phyloP scores from a whole-genome alignment of 495 filamentous ascomycete species.

The Penicillium cinerascens region DNA sequence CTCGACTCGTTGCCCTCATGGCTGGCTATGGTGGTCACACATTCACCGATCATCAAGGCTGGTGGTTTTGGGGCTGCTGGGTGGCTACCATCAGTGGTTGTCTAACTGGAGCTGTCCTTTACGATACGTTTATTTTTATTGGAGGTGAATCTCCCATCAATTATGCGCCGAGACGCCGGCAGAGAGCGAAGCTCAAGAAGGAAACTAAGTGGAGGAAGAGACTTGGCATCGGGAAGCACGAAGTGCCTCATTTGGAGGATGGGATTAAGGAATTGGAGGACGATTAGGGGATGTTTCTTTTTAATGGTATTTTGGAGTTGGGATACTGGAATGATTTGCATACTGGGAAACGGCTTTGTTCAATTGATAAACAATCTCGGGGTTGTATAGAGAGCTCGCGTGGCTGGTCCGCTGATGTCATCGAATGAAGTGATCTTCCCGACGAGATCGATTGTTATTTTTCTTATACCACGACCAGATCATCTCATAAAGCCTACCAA shows the following conservation, averaged over 20 bases:
- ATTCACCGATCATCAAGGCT: slow-evolving; percentile 9
- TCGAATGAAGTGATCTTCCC: background rate
- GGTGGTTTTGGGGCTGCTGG: slow-evolving; percentile 27
- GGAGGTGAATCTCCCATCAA: slow-evolving; percentile 22
- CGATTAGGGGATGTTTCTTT: too few species aligned
- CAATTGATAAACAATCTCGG: background rate
- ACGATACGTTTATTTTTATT: slow-evolving; percentile 24
- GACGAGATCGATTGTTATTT: background rate
- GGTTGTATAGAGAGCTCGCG: too few species aligned
- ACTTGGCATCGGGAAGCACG: slow-evolving; percentile 9
- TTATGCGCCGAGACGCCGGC: slow-evolving; percentile 16
- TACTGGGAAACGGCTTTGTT: background rate
- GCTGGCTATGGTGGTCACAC: slow-evolving; percentile 18
- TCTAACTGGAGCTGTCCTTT: slow-evolving; percentile 12
- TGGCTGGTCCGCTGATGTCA: too few species aligned
- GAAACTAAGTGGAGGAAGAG: slow-evolving; percentile 13
- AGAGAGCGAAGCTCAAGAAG: slow-evolving; percentile 11
- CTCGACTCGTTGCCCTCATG: slow-evolving; percentile 23
- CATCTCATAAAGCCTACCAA: background rate
- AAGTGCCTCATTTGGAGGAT: background rate
- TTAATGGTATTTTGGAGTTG: background rate
- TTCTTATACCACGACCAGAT: background rate
- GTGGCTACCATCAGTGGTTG: slow-evolving; percentile 20
- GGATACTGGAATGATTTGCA: background rate
- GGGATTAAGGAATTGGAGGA: slow-evolving; percentile 11